Conservation (phyloP, 176 grass and related monocot genomes). For the Musa acuminata region DNA sequence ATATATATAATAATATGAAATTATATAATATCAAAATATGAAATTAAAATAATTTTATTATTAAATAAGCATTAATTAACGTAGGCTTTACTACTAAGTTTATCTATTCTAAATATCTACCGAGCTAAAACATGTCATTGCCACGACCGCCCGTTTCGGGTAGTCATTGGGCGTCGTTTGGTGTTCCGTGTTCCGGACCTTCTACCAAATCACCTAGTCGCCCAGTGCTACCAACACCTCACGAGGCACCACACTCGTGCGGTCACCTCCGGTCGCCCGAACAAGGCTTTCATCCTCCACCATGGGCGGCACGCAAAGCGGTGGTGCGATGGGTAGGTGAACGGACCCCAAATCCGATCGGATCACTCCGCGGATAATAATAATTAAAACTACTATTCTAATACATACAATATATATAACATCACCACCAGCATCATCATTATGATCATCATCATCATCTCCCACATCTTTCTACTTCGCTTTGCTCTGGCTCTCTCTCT, state of each 20-base stretch:
- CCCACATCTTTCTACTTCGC: neutral
- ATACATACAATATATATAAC: neutral
- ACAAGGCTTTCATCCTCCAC: neutral
- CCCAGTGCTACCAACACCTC: neutral
- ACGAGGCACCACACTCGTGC: neutral
- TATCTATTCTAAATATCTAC: too few relatives aligned
- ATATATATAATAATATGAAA: too few relatives aligned
- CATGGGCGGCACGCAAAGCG: too few relatives aligned
- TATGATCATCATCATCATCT: neutral
- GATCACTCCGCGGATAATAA: too few relatives aligned
- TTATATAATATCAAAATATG: too few relatives aligned
- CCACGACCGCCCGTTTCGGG: too few relatives aligned
- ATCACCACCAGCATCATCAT: neutral
- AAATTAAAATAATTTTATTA: too few relatives aligned
- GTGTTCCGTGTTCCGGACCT: neutral
- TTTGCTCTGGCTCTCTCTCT: neutral
- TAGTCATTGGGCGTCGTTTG: neutral
- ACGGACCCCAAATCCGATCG: neutral
- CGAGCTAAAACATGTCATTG: too few relatives aligned
- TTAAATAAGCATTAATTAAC: too few relatives aligned
- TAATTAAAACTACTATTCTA: too few relatives aligned
- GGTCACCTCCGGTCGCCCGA: neutral
- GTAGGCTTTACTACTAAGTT: too few relatives aligned
- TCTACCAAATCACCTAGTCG: neutral
- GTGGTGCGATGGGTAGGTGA: neutral